Percentiles rank a stretch among this genome's conserved stretches.
These are phyloP conservation scores for Xylariaceae sp. DNA, from an alignment of 2,329 filamentous ascomycete species.

Conservation along the genomic window DNA sequence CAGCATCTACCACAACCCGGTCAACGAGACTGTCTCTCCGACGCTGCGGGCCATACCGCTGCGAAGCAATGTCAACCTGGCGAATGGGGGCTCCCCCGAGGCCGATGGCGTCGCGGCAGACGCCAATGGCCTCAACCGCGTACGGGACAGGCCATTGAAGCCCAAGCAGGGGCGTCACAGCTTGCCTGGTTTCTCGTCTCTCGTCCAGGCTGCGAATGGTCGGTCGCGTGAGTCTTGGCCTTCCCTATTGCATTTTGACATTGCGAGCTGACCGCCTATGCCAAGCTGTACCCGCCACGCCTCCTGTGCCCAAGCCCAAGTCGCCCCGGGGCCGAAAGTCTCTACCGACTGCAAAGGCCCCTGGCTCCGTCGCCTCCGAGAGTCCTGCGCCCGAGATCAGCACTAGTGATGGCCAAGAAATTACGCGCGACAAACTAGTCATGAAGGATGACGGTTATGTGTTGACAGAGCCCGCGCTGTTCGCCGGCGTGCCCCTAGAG, in stretches of 20 bases:
- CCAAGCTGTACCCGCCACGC: constrained; percentile 11
- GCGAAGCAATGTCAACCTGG: constrained; percentile 9
- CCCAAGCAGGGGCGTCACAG: constrained; percentile 23
- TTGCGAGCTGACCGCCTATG: constrained; percentile 9
- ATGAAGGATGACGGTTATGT: constrained; percentile 41
- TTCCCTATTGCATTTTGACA: background rate
- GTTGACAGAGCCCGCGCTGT: constrained; percentile 44
- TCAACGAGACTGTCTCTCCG: constrained; percentile 18
- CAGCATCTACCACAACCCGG: constrained; percentile 25
- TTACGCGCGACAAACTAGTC: constrained; percentile 36
- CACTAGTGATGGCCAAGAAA: constrained; percentile 25
- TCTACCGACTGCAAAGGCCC: constrained; percentile 20
- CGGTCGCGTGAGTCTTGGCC: constrained; percentile 5
- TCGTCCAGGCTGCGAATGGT: no score
- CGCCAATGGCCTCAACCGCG: constrained; percentile 2
- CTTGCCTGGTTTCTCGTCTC: constrained; percentile 18
- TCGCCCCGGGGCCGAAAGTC: constrained; percentile 23
- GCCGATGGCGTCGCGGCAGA: constrained; percentile 5
- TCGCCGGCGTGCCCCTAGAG: constrained; percentile 44
- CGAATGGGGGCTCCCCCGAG: constrained; percentile 8
- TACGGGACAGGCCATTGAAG: constrained; percentile 16
- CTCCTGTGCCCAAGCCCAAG: constrained; percentile 16
- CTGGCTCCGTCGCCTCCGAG: constrained; percentile 16
- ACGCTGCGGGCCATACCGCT: constrained; percentile 17
- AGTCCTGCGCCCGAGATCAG: constrained; percentile 10